Base-by-base conservation (phyloP, 768 basidiomycete genomes). In the Coprinopsis cinerea region DNA sequence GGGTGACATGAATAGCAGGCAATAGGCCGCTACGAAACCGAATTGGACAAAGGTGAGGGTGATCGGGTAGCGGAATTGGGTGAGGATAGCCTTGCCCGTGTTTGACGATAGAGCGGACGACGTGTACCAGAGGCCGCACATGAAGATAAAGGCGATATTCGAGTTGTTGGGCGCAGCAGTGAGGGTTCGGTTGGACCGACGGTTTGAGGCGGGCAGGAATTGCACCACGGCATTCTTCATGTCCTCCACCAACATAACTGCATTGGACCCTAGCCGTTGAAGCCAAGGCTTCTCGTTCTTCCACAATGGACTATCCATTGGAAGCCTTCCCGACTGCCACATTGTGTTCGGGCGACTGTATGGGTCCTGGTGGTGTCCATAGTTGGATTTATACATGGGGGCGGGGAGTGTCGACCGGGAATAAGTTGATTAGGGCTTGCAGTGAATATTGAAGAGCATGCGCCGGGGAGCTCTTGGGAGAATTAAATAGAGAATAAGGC, bases 31-130 rank as follows among this genome's bases (percentile, higher is more conserved):
- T 43, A 97, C 87, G 64, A 98, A 96, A 56, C 85, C 93, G 62
- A 99, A 99, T 64, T 99, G 96, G 60, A 99, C 78, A 62, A 99
- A 91, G 32, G 96, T 99, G 62, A 99, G 82, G 54, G 96, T 98
- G 61, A 99, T 80, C 3, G 96, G 96, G 68, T 89, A 97, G 47
- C 83, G 80, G 68, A 97, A 99, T 58, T 87, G 85, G 57, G 76
- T 93, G 58, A 99, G 76, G 67, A 99, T 94, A 39, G 86, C 79
- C 64, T 99, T 99, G 50, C 94, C 96, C 1, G 95, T 97, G 62
- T 97, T 98, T 35, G 92, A 95, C 1, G 92, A 93, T 44, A 98
- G 67, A 1, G 95, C 95, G 4, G 93, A 96, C 2, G 86, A 83
- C 14, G 83, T 77, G 68, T 99, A 99, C 96, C 96, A 99, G 18